Base-by-base conservation (phyloP, 352 stramenopile species). In the Phytopythium helicoides region DNA sequence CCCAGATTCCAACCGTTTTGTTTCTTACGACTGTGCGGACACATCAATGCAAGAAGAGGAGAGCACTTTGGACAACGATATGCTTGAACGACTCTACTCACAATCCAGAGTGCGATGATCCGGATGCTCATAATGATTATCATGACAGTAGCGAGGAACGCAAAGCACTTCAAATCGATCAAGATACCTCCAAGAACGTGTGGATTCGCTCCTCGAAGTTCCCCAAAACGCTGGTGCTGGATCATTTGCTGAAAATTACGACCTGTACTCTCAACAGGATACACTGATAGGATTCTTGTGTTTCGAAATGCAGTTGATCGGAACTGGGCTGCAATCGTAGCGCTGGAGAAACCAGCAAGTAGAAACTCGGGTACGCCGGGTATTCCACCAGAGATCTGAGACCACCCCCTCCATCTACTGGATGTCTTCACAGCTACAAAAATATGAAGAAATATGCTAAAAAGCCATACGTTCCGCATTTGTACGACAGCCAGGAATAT, bases 391-490 rank as follows among this genome's bases (percentile, higher is more conserved):
- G 36, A 57, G 1, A 58, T 33, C 7, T 49, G 15, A 4, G 15
- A 15, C 25, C 35, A 58, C 0, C 31, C 35, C 0, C 25, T 25
- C 31, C 62, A 34, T 19, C 61, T 56, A 8, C 55, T 52, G 38
- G 54, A 52, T 6, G 62, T 60, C 47, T 47, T 22, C 19, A 52
- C 49, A 36, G 35, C 40, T 15, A 71, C 38, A 9, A 68, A 9
- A 1, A 54, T 3, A 19, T 81, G 64, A 47, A 72, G 66, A 7
- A 60, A 5, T n/a, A 83, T 22, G 1, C 63, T 55, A 6, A 78
- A 58, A 4, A 76, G 35, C 76, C 65, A 84, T 12, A 80, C 66
- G 8, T 56, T 74, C 0, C 68, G 64, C 68, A 85, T 81, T n/a
- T 79, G 74, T 0, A 76, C 61, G 1, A 68, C 62, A 0, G 66